Evolutionary conservation across 768 basidiomycete species (phyloP), one percentile per base, ranked within the genome.

Genomic region (Rhodotorula babjevae): DNA sequence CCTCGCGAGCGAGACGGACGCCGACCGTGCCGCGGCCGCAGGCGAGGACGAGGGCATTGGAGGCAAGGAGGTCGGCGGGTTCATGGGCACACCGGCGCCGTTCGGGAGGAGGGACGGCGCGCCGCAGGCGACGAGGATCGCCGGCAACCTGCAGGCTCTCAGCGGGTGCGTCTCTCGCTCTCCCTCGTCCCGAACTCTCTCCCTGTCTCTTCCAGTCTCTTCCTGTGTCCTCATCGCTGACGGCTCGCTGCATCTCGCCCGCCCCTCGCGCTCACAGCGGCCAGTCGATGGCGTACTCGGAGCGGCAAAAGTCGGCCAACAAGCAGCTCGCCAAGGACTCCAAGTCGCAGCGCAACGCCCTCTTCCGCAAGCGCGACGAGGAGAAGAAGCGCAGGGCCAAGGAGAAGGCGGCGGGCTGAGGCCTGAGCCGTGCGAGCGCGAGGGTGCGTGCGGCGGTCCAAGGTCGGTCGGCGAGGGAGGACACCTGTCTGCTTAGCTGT

Each of bases 261-360:
- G 11, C n/a, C n/a, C n/a, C 7, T 15, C 7, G 11, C 27, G 52
- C 16, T 7, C 36, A 7, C 58, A 76, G 71, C 7, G 75, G 65
- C 9, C 90, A 91, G 77, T 91, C 91, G 77, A 93, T 93, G 92
- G 91, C 90, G 60, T 94, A 93, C 78, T 85, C 92, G 60, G 92
- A 93, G 82, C 89, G 92, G 81, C 93, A 93, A 83, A 92, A 91
- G 81, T 90, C 89, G 31, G 90, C 88, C 63, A 94, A 94, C 85
- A 90, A 89, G 84, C 68, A 71, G 58, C 71, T 80, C 44, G 74
- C 89, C 40, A 83, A 84, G 49, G 85, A 83, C 84, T 55, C 84
- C 84, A 67, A 63, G 21, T 61, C 66, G 61, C 63, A 61, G 27
- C 60, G 60, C 12, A 44, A 68, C 66, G 91, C 90, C 81, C 80